A percentile compares a stretch with the other conserved stretches of the same genome.
These are phyloP conservation scores for Nitzschia sp. DNA, from an alignment of 108 stramenopile genomes.

Conservation along the genomic window DNA sequence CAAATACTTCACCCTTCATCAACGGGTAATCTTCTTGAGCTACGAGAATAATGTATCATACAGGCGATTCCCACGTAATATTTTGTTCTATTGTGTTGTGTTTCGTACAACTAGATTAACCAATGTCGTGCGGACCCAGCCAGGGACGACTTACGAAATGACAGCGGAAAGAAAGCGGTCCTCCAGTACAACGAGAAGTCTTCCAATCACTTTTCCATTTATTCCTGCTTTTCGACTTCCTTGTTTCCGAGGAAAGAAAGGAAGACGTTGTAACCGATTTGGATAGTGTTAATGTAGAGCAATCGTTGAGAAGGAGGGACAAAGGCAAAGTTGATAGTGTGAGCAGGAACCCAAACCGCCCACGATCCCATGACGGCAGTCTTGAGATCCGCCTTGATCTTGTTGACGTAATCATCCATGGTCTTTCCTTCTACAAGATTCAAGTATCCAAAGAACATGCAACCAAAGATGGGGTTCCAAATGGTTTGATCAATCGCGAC, in stretches of 20 bases:
- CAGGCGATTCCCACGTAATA: too few relatives aligned
- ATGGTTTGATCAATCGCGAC: conserved; percentile 92
- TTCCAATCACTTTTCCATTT: too few relatives aligned
- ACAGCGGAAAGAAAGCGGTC: too few relatives aligned
- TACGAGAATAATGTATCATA: too few relatives aligned
- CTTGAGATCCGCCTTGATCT: conserved; percentile 90
- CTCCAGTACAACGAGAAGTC: too few relatives aligned
- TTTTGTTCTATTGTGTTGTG: too few relatives aligned
- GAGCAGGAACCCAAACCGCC: conserved; percentile 68
- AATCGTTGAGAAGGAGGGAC: conserved; percentile 90
- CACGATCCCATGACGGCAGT: conserved; percentile 91
- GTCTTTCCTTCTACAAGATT: conserved; percentile 86
- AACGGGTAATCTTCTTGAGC: too few relatives aligned
- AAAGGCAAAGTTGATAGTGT: conserved; percentile 93
- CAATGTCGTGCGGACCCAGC: too few relatives aligned
- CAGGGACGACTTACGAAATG: too few relatives aligned
- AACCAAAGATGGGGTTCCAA: conserved; percentile 95
- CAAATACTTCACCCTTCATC: too few relatives aligned
- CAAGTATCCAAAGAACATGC: conserved; percentile 96
- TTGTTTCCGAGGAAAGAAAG: conserved; percentile 93
- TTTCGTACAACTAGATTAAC: too few relatives aligned
- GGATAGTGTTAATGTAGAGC: conserved; percentile 96
- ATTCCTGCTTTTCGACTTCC: conserved; percentile 55
- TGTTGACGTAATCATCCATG: conserved; percentile 78
- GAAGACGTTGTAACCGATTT: conserved; percentile 95